A percentile compares a stretch with the other conserved stretches of the same genome.
These are phyloP conservation scores for Podospora fimiseda DNA, from an alignment of 495 filamentous ascomycete genomes.

Conservation along the genomic window DNA sequence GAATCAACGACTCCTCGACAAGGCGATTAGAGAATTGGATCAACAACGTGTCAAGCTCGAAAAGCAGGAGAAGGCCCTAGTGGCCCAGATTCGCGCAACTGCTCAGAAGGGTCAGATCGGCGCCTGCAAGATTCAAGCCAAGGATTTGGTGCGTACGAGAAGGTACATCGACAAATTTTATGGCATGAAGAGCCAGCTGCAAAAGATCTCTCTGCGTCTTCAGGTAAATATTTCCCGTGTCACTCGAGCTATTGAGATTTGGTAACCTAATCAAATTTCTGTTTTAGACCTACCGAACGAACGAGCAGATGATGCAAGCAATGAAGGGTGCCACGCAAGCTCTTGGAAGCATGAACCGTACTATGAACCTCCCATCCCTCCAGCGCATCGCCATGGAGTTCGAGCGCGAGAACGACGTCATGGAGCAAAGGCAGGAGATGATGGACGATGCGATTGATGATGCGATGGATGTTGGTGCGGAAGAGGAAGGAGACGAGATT, in stretches of 20 bases:
- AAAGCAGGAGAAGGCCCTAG: conserved; percentile 95
- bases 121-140: conserved; percentile 93
- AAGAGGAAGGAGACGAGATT: conserved; percentile 90
- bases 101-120: conserved; percentile 97
- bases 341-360: conserved; percentile 90
- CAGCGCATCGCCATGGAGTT: conserved; percentile 99
- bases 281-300: conserved; percentile 83
- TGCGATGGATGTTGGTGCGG: conserved; percentile 85
- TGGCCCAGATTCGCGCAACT: conserved; percentile 92
- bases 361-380: conserved; percentile 92
- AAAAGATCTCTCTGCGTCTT: conserved; percentile 90
- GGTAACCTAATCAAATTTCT: conserved; percentile 9
- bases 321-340: conserved; percentile 97
- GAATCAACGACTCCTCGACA: conserved; percentile 92
- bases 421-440: conserved; percentile 99
- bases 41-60: conserved; percentile 90
- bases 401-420: conserved; percentile 96
- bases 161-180: conserved; percentile 98
- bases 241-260: background rate
- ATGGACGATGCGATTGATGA: conserved; percentile 99
- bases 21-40: conserved; percentile 93
- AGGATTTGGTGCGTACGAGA: conserved; percentile 89
- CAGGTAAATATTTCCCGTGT: conserved; percentile 53
- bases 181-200: conserved; percentile 91
- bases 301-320: conserved; percentile 99